Conservation (phyloP, 441 rosid genomes). For the Euphorbia celastroides region DNA sequence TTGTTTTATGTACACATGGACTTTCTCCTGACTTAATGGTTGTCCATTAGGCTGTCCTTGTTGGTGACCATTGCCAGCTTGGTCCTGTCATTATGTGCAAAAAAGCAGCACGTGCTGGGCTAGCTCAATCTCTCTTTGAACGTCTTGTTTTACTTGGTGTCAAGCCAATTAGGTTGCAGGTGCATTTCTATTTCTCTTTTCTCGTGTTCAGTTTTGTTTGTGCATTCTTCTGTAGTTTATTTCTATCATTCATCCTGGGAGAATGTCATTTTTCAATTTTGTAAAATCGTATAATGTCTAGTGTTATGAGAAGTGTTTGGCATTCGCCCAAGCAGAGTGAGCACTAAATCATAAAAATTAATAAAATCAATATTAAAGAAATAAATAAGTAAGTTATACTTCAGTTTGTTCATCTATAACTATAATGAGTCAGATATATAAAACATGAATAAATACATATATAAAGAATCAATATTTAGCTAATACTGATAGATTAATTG, state of each 20-base stretch:
- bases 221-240: neutral
- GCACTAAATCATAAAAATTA: no score
- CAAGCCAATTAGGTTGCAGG: conserved; percentile 99
- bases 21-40: conserved; percentile 20
- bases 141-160: conserved; percentile 97
- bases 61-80: conserved; percentile 99
- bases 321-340: no score
- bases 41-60: conserved; percentile 76
- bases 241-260: neutral
- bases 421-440: no score
- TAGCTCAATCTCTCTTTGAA: conserved; percentile 97
- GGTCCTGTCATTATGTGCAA: conserved; percentile 99
- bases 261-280: neutral
- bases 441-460: no score
- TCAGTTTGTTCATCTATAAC: no score
- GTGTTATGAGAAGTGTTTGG: no score
- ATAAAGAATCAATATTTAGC: no score
- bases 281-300: no score
- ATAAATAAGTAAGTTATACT: no score
- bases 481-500: no score
- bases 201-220: neutral
- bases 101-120: conserved; percentile 99
- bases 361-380: no score
- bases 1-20: neutral
- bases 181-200: conserved; percentile 18